Evolutionary conservation across 176 grass and related monocot genomes (phyloP).

Genomic region (bread wheat (Triticum aestivum)): IWGSC_CS_RefSeq_v2.1 NC_057802.1:566933502-566934001

Average conservation of each 20-base stretch:
- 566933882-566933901: too few relatives aligned
- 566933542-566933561: not conserved
- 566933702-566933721: too few relatives aligned
- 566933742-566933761: too few relatives aligned
- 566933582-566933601: not conserved
- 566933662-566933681: not conserved
- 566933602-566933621: not conserved
- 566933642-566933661: not conserved
- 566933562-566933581: not conserved
- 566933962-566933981: not conserved
- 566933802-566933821: not conserved
- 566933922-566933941: not conserved
- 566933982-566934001: not conserved
- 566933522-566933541: not conserved
- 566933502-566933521: not conserved
- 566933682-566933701: not conserved
- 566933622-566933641: not conserved
- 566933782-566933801: too few relatives aligned
- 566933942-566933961: not conserved
- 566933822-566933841: not conserved
- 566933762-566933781: too few relatives aligned
- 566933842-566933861: not conserved
- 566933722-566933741: too few relatives aligned
- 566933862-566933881: not conserved
- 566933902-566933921: not conserved